Evolutionary conservation across 2,329 filamentous ascomycete species (phyloP), one percentile per base, ranked within the genome.

Genomic region (Dactylellina cionopaga): DNA sequence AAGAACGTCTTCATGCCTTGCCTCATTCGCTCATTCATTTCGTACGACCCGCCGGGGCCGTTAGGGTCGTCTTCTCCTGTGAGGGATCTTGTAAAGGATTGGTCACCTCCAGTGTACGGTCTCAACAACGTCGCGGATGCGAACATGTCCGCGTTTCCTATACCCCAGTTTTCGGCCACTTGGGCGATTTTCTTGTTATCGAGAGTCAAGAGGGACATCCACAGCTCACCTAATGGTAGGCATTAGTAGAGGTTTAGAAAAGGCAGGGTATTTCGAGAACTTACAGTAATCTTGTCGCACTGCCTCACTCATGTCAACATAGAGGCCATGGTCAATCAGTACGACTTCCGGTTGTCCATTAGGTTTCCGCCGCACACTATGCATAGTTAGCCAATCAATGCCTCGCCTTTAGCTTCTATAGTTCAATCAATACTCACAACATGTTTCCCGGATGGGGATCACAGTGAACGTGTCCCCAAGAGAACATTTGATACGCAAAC

Each of bases 401-500:
- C 29, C 10, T 37, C 11, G 15, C 6, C n/a, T n/a, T n/a, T n/a
- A n/a, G n/a, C n/a, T n/a, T n/a, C n/a, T n/a, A n/a, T n/a, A 3
- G 29, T 27, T 2, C 10, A 47, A n/a, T 27, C 9, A 35, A 13
- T 17, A 60, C 68, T 72, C 47, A 72, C 68, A 99, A 96, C 80
- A 98, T 95, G 81, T 99, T 99, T 25, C 54, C 72, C 10, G 95
- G 95, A 79, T 99, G 95, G 7, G 95, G 95, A 80, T 99, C 95
- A 81, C 94, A 97, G 82, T 99, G 94, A 0, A 98, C 91, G 43
- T 91, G 86, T 10, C 95, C 95, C 91, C 92, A 98, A 75, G 96
- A 89, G 83, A 97, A 99, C 85, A 98, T 98, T 79, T 98, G 94
- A 1, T 92, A 93, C n/a, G 90, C 91, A 83, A 98, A 99, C 31